These are phyloP conservation scores for Aspergillus sp. DNA, from an alignment of 2,329 filamentous ascomycete species.

Conservation along the genomic window DNA sequence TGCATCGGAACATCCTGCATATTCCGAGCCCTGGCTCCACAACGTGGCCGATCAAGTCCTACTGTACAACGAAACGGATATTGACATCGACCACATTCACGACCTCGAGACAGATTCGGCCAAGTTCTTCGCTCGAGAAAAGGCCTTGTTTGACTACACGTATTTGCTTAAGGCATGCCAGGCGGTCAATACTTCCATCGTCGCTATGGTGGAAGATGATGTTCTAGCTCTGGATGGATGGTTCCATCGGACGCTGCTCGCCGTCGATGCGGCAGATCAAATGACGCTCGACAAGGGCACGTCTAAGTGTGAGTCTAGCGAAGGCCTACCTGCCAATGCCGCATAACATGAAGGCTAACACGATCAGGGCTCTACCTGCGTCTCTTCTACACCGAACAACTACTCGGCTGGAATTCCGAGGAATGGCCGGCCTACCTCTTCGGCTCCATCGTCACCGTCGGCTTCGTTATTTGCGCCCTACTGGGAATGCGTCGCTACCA, in stretches of 20 bases:
- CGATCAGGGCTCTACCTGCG: constrained; percentile 43
- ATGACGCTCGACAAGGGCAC: constrained; percentile 26
- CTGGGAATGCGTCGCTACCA: constrained; percentile 9
- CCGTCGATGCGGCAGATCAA: constrained; percentile 33
- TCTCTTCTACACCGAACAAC: constrained; percentile 48
- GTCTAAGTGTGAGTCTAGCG: constrained; percentile 20
- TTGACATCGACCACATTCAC: constrained; percentile 34
- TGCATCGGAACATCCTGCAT: constrained; percentile 42
- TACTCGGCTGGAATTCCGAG: constrained; percentile 48
- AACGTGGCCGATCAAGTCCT: constrained; percentile 43
- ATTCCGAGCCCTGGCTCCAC: constrained; percentile 42
- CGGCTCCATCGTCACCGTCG: constrained; percentile 27
- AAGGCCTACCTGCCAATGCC: not conserved
- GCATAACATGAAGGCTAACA: not conserved
- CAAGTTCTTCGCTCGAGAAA: constrained; percentile 34
- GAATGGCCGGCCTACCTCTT: constrained; percentile 40
- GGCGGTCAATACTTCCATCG: constrained; percentile 38
- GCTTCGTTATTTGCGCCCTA: constrained; percentile 10
- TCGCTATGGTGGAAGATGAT: constrained; percentile 50
- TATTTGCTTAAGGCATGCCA: constrained; percentile 44
- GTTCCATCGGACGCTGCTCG: constrained; percentile 43
- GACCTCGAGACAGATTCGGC: constrained; percentile 33
- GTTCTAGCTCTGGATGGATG: constrained; percentile 49
- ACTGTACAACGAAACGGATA: constrained; percentile 37
- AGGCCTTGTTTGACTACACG: constrained; percentile 46